Percentiles rank a stretch among this genome's conserved stretches.
Evolutionary conservation across 768 basidiomycete species (phyloP).

Genomic region (Lactarius akahatsu): DNA sequence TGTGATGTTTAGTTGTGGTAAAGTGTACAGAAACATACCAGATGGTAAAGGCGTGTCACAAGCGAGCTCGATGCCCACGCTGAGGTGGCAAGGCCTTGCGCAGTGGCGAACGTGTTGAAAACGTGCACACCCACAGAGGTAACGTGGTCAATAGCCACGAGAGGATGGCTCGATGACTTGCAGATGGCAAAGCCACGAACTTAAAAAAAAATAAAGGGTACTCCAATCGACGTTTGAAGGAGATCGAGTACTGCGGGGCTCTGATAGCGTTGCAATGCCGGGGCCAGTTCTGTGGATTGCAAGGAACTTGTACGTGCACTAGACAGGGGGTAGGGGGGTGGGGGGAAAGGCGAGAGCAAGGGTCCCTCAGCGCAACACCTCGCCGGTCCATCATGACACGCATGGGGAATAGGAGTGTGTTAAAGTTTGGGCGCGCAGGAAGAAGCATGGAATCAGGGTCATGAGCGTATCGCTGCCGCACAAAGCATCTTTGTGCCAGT

Average conservation of each 20-base stretch:
- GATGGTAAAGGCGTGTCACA: not conserved
- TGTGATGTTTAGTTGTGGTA: not conserved
- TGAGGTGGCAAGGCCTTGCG: not conserved
- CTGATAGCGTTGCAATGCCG: not conserved
- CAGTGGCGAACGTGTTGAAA: not conserved
- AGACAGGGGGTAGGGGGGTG: not conserved
- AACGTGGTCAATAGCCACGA: not conserved
- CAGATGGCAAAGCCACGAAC: not conserved
- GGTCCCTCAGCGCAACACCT: not conserved
- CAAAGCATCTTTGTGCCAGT: not conserved
- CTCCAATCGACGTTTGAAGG: not conserved
- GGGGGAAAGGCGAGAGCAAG: not conserved
- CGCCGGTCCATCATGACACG: not conserved
- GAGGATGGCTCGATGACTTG: not conserved
- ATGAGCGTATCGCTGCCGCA: slow-evolving; percentile 5
- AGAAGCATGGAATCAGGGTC: slow-evolving; percentile 7
- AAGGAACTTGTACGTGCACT: not conserved
- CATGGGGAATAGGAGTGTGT: not conserved
- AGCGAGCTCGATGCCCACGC: not conserved
- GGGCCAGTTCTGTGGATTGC: not conserved
- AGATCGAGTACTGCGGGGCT: not conserved
- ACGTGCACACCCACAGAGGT: not conserved
- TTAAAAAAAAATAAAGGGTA: not conserved
- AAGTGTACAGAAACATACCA: not conserved
- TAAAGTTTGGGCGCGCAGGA: slow-evolving; percentile 15